Base-by-base conservation (phyloP, 371 early-diverging fungal species). In the Mucor indicus region DNA sequence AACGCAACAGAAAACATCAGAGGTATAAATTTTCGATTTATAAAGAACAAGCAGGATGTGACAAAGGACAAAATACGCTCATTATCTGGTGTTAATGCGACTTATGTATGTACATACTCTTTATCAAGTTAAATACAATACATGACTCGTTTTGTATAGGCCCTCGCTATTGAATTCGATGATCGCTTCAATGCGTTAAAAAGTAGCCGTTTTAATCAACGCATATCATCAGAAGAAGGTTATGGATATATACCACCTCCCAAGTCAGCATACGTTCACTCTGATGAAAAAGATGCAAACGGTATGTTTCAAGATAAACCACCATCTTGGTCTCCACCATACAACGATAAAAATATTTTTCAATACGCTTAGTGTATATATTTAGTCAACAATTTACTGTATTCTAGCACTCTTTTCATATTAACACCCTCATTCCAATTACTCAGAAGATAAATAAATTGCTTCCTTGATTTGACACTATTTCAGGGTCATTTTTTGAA, bases 1-100 rank as follows among this genome's bases (percentile, higher is more conserved):
- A 75, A 75, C 63, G 72, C 76, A 10, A 72, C 70, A 12, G 70
- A 75, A 33, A 75, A 75, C 25, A 69, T 75, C 33, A 67, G 65
- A 17, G 76, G 72, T 9, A 72, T 75, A 15, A 60, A 69, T 40
- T 75, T 62, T 50, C 55, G 61, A 10, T 62, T 75, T 16, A 55
- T 31, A 38, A 70, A 62, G 35, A 56, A 69, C 36, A 50, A 47
- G 3, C 7, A 38, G 15, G 62, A 62, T 46, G 41, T 53, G 17
- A 42, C 50, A 30, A 42, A 36, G 1, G 20, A 29, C 6, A 24
- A 39, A 30, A 47, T 35, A 12, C 50, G 29, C 10, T 54, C 50
- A 9, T 46, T 40, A 12, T 30, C 42, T 15, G 33, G 48, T 2
- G 11, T 49, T 31, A 47, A 49, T 13, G 15, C 52, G 17, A 19